Conservation (phyloP, 352 stramenopile species). For the Pythium sp. region DNA sequence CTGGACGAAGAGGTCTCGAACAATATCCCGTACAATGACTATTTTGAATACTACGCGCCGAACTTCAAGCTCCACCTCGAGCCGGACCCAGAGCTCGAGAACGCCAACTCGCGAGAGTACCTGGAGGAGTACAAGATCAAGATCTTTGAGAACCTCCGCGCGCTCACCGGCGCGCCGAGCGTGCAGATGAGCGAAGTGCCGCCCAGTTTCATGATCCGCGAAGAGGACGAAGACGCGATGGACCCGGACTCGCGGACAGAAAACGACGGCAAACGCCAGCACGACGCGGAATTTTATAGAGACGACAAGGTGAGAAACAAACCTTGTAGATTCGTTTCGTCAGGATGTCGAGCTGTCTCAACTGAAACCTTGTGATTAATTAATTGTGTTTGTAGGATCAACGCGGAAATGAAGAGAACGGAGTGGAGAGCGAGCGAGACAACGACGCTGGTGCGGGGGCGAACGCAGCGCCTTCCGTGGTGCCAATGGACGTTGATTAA, state of each 20-base stretch:
- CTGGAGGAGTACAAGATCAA: constrained; percentile 84
- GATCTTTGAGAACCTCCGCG: constrained; percentile 83
- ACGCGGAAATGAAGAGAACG: constrained; percentile 48
- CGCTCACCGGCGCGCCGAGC: constrained; percentile 70
- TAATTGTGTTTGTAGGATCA: constrained; percentile 18
- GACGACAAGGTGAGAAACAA: constrained; percentile 58
- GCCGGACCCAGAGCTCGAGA: constrained; percentile 71
- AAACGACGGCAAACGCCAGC: constrained; percentile 66
- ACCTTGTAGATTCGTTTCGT: neutral
- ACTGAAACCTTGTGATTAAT: neutral
- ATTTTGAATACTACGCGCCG: constrained; percentile 98
- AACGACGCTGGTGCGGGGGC: constrained; percentile 30
- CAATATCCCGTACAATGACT: constrained; percentile 99
- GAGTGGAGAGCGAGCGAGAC: constrained; percentile 22
- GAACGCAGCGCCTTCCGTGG: constrained; percentile 58
- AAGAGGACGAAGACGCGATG: constrained; percentile 76
- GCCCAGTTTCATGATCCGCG: constrained; percentile 64
- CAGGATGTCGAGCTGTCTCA: neutral
- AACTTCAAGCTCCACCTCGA: constrained; percentile 86
- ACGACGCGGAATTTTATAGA: constrained; percentile 82
- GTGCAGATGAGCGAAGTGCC: constrained; percentile 80
- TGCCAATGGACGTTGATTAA: constrained; percentile 78
- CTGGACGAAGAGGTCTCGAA: constrained; percentile 90
- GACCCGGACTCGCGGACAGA: constrained; percentile 71
- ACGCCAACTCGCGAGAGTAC: constrained; percentile 83